Percentiles rank a stretch among this genome's conserved stretches.
Conservation (phyloP, 192 early-diverging fungal genomes). For the Gryganskiella cystojenkinii region DNA sequence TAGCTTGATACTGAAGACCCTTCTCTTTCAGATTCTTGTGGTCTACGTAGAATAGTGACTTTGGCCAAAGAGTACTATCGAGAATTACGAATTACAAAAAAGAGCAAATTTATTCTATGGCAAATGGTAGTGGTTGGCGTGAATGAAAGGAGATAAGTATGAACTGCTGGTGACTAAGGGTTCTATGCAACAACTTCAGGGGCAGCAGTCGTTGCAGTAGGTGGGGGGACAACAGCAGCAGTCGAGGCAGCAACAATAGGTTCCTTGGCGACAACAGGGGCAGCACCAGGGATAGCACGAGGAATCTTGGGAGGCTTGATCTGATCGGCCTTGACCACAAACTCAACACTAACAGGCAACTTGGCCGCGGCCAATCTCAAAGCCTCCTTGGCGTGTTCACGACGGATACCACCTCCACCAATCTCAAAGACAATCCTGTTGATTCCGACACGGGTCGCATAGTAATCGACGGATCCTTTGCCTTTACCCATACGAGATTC, state of each 20-base stretch:
- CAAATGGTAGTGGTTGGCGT: no score
- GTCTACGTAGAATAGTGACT: no score
- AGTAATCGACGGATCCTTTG: slow-evolving; percentile 94
- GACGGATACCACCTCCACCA: slow-evolving; percentile 76
- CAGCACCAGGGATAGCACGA: slow-evolving; percentile 28
- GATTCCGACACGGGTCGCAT: slow-evolving; percentile 88
- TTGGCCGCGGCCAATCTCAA: slow-evolving; percentile 70
- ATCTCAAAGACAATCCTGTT: slow-evolving; percentile 94
- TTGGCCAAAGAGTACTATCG: no score
- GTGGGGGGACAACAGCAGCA: slow-evolving; percentile 2
- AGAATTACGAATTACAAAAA: no score
- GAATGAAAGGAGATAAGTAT: background rate
- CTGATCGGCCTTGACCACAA: slow-evolving; percentile 67
- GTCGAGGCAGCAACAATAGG: background rate
- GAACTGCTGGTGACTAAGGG: background rate
- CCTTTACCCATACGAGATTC: slow-evolving; percentile 98
- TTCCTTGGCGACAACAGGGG: background rate
- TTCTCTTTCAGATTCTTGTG: no score
- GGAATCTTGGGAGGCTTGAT: slow-evolving; percentile 48
- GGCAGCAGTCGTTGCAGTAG: background rate
- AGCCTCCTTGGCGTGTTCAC: slow-evolving; percentile 84
- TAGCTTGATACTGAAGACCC: no score
- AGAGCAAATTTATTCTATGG: no score
- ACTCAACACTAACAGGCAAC: slow-evolving; percentile 75
- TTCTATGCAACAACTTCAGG: slow-evolving; percentile 29